phyloP scores from a whole-genome alignment of 345 rosid genomes.

The Rhodamnia argentea region DNA sequence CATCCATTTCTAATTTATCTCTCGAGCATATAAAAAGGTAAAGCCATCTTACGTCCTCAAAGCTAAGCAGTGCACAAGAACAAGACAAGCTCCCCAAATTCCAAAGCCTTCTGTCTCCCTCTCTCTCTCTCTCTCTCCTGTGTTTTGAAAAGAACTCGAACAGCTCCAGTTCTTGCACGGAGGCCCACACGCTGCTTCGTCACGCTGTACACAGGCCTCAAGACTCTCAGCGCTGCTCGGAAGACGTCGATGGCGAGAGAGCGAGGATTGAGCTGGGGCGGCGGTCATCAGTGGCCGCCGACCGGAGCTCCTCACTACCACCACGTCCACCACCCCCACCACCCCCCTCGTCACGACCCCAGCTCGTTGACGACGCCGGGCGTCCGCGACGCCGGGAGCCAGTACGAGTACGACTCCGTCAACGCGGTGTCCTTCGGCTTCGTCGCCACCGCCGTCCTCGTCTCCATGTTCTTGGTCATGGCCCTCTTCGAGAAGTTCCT shows the following conservation, averaged over 20 bases:
- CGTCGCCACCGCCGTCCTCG: constrained; percentile 93
- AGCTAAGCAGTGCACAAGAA: background rate
- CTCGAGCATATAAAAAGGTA: background rate
- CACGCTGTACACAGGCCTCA: background rate
- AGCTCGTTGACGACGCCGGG: constrained; percentile 45
- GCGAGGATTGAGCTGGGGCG: background rate
- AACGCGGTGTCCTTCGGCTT: constrained; percentile 90
- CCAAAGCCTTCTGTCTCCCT: background rate
- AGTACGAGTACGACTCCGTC: constrained; percentile 47
- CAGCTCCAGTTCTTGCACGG: background rate
- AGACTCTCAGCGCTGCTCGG: background rate
- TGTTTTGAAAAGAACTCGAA: background rate
- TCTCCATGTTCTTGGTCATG: constrained; percentile 92
- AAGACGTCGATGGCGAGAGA: background rate
- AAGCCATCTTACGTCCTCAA: background rate
- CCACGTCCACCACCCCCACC: background rate
- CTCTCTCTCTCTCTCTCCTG: background rate
- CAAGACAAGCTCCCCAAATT: background rate
- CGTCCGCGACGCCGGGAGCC: constrained; percentile 20
- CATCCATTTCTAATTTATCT: background rate
- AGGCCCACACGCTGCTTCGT: background rate
- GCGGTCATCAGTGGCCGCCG: background rate
- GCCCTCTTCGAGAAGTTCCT: constrained; percentile 79
- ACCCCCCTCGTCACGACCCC: background rate
- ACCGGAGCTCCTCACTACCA: background rate